Evolutionary conservation across 805 yeast species (phyloP), one percentile per base, ranked within the genome.

Genomic region (Metschnikowia borealis): DNA sequence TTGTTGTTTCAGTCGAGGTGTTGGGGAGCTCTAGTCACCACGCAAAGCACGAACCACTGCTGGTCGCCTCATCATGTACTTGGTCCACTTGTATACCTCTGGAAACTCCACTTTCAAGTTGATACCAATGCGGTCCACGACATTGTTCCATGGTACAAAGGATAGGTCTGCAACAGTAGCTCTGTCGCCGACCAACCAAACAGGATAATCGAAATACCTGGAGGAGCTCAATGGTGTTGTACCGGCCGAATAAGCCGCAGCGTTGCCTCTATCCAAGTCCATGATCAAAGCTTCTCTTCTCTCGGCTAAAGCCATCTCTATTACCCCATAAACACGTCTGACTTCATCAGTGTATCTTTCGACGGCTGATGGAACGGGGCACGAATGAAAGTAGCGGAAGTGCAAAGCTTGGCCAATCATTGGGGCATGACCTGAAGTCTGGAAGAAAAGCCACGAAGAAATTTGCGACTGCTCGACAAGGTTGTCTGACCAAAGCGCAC

Each of bases 391-490:
- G 66, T 88, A 89, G 62, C 91, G 79, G 73, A 91, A 92, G 71
- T 92, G 97, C 59, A 92, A 77, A 7, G 97, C 97, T 69, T 91
- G 97, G 17, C 97, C 97, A 60, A 91, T 87, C 96, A 91, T 91
- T n/a, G 97, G 97, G 0, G 97, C 96, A 65, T 90, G 97, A 6
- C 98, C 97, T 4, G 95, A 86, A 2, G 97, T 89, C 70, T 91
- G 98, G 75, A 91, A 91, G 63, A 89, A 91, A 36, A 92, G 75
- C 97, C 97, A 91, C 6, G 90, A 81, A 53, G 82, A 78, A 51
- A 91, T 89, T 65, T 86, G 92, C 3, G 91, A 78, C 70, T 89
- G 96, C 56, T 89, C 96, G 13, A 81, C 75, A 47, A 85, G 65
- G 62, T 85, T 85, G 47, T 81, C 84, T 3, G 95, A 83, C 89